phyloP scores from a whole-genome alignment of 192 early-diverging fungal genomes.

The Gaertneriomyces sp. region DNA sequence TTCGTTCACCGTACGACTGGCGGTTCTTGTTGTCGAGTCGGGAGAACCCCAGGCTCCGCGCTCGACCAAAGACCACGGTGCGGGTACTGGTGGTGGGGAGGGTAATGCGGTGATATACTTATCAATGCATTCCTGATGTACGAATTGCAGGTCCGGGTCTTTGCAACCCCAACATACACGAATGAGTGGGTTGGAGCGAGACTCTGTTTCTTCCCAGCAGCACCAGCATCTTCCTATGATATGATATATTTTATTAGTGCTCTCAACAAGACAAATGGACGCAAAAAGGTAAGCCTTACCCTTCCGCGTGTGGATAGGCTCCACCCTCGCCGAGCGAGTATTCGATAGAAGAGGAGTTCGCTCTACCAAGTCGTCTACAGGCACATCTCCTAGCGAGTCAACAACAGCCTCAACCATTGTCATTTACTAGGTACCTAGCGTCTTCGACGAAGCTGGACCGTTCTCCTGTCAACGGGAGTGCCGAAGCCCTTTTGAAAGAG shows the following conservation, averaged over 20 bases:
- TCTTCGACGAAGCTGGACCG: no score
- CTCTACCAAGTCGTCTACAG: no score
- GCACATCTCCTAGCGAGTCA: no score
- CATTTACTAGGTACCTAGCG: no score
- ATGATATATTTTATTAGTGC: not conserved
- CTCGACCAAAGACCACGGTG: not conserved
- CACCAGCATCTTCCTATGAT: conserved; percentile 29
- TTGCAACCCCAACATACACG: conserved; percentile 51
- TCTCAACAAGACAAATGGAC: no score
- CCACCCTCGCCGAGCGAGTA: no score
- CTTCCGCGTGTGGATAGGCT: no score
- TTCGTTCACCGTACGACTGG: not conserved
- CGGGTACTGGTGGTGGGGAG: conserved; percentile 11
- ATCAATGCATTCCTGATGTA: conserved; percentile 51
- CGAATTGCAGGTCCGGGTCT: conserved; percentile 51
- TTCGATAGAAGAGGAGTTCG: no score
- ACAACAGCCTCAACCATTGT: no score
- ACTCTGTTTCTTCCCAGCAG: conserved; percentile 33
- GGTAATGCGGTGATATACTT: conserved; percentile 40
- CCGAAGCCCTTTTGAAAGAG: no score
- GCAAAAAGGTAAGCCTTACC: no score
- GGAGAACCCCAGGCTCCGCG: not conserved
- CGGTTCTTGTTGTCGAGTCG: not conserved
- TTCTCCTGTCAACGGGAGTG: no score
- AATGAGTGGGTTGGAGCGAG: conserved; percentile 38